Conservation (phyloP, 2,329 filamentous ascomycete genomes). For the Alternaria tenuissima region DNA sequence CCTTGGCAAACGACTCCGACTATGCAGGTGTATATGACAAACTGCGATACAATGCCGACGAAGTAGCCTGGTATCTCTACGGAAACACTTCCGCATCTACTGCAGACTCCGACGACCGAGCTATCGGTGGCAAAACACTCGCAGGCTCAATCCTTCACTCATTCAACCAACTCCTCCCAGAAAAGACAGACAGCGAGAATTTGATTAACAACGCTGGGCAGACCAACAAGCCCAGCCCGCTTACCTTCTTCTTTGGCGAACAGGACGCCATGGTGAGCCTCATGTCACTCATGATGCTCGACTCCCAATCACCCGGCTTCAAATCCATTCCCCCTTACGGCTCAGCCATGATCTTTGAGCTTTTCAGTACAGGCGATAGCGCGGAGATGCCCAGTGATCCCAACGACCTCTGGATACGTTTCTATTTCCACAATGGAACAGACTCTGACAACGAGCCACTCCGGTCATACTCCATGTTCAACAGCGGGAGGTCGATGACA, state of each 20-base stretch:
- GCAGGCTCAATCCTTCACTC: conserved; percentile 36
- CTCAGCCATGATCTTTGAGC: conserved; percentile 50
- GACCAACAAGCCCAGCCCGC: conserved; percentile 48
- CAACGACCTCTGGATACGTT: conserved; percentile 62
- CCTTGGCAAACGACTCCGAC: conserved; percentile 41
- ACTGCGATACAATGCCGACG: conserved; percentile 57
- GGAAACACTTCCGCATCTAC: conserved; percentile 53
- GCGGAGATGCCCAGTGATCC: conserved; percentile 50
- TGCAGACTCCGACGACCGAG: conserved; percentile 29
- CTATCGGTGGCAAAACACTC: conserved; percentile 44
- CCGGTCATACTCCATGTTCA: conserved; percentile 60
- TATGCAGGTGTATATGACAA: conserved; percentile 33
- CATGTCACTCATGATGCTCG: conserved; percentile 37
- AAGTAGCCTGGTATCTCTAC: conserved; percentile 54
- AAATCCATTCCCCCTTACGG: conserved; percentile 37
- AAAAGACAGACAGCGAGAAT: conserved; percentile 14
- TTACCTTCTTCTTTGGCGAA: conserved; percentile 54
- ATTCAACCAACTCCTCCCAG: conserved; percentile 30
- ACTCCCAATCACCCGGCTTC: conserved; percentile 28
- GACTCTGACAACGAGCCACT: conserved; percentile 50
- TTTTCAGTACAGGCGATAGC: conserved; percentile 55
- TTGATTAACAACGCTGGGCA: conserved; percentile 4
- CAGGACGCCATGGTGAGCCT: conserved; percentile 45
- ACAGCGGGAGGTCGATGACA: conserved; percentile 54
- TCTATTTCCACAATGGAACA: conserved; percentile 66